Percentiles rank a stretch among this genome's conserved stretches.
phyloP scores from a whole-genome alignment of 2,329 filamentous ascomycete species.

The Cadophora sp. region DNA sequence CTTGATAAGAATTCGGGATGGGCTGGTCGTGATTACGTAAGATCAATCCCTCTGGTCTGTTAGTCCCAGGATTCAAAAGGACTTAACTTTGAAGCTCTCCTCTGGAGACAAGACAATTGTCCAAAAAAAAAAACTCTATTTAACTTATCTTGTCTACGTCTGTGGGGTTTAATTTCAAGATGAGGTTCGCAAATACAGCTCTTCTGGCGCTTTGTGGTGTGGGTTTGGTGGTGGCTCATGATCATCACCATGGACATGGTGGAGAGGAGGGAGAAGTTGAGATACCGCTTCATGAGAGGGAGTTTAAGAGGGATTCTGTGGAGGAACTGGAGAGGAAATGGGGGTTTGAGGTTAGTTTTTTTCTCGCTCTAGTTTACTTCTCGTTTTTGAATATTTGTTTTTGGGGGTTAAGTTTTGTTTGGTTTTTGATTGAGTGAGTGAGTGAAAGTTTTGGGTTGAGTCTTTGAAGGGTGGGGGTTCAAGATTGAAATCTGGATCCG shows the following conservation, averaged over 20 bases:
- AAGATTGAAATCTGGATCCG: no score
- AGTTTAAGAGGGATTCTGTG: constrained; percentile 58
- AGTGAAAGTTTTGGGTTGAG: background rate
- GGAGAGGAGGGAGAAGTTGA: constrained; percentile 43
- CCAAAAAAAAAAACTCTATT: no score
- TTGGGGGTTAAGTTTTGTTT: background rate
- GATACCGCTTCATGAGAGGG: constrained; percentile 48
- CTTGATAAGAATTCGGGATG: no score
- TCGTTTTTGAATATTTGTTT: no score
- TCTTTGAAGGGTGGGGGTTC: background rate
- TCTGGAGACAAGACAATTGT: no score
- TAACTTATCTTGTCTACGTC: no score
- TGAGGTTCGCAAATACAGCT: background rate
- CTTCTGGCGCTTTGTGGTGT: background rate
- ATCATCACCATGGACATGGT: constrained; percentile 26
- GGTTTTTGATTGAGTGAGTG: background rate
- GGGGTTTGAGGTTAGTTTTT: constrained; percentile 58
- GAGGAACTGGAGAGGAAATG: constrained; percentile 63
- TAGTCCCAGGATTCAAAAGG: no score
- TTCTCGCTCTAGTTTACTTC: no score
- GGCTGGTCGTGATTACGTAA: no score
- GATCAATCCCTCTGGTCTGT: no score
- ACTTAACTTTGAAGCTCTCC: no score
- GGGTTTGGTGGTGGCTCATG: constrained; percentile 14
- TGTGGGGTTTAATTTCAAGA: background rate